phyloP scores from a whole-genome alignment of 176 grass and related monocot genomes.

The Zoysia japonica region DNA sequence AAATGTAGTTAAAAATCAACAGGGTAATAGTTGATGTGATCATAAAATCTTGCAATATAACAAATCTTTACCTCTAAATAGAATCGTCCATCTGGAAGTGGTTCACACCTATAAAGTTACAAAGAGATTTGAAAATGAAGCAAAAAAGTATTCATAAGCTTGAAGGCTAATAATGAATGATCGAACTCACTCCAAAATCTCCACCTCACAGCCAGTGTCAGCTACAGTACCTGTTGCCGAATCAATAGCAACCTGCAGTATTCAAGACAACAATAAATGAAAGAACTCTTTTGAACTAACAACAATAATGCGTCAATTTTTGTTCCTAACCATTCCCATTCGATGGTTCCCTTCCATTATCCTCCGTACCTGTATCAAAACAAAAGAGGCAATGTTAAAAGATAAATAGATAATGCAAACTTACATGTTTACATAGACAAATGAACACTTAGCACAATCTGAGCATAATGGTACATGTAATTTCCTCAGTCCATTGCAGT shows the following conservation, averaged over 20 bases:
- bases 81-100: slow-evolving; percentile 94
- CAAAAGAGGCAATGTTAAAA: slow-evolving; percentile 17
- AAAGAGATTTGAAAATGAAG: slow-evolving; percentile 35
- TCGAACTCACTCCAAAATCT: slow-evolving; percentile 91
- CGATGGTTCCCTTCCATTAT: slow-evolving; percentile 98
- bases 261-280: slow-evolving; percentile 29
- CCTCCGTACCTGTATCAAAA: slow-evolving; percentile 74
- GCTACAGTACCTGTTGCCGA: slow-evolving; percentile 80
- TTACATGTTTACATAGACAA: slow-evolving; percentile 18
- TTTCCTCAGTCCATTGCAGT: neutral
- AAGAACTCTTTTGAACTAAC: slow-evolving; percentile 37
- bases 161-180: slow-evolving; percentile 33
- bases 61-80: slow-evolving; percentile 75
- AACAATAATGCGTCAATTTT: slow-evolving; percentile 2
- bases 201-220: slow-evolving; percentile 95
- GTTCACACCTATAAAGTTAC: slow-evolving; percentile 73
- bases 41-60: slow-evolving; percentile 16
- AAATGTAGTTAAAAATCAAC: slow-evolving; percentile 21
- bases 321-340: slow-evolving; percentile 87
- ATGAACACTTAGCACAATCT: neutral
- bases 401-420: slow-evolving; percentile 15
- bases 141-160: slow-evolving; percentile 16
- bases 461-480: neutral
- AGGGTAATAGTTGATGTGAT: slow-evolving; percentile 8
- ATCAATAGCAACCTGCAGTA: slow-evolving; percentile 84